Evolutionary conservation across 2,329 filamentous ascomycete genomes (phyloP).

Genomic region (Hortaea werneckii): DNA sequence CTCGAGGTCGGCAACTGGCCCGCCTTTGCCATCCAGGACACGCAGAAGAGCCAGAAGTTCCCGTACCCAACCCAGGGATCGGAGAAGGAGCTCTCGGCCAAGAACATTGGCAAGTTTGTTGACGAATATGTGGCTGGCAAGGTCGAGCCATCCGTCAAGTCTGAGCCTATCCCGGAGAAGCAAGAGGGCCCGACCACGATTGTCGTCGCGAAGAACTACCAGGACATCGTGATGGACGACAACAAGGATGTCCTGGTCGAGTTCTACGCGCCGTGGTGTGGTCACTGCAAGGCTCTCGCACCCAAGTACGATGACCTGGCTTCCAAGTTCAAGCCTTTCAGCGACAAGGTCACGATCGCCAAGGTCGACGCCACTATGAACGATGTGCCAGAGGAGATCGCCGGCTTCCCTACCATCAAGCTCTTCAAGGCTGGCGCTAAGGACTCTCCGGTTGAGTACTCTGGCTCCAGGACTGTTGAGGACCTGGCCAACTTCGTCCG

Average conservation of each 20-base stretch:
- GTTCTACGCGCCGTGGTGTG: slow-evolving; percentile 88
- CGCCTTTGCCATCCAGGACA: slow-evolving; percentile 94
- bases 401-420: slow-evolving; percentile 99
- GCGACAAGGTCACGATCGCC: slow-evolving; percentile 55
- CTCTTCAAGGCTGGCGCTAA: slow-evolving; percentile 88
- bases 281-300: slow-evolving; percentile 59
- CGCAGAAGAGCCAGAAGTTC: slow-evolving; percentile 91
- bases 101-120: slow-evolving; percentile 70
- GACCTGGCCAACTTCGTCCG: slow-evolving; percentile 87
- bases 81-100: slow-evolving; percentile 63
- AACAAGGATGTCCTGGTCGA: slow-evolving; percentile 95
- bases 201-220: slow-evolving; percentile 88
- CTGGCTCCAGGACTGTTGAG: slow-evolving; percentile 76
- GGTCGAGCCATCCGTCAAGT: slow-evolving; percentile 94
- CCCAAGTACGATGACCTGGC: slow-evolving; percentile 59
- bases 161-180: slow-evolving; percentile 86
- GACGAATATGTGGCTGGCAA: slow-evolving; percentile 78
- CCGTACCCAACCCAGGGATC: slow-evolving; percentile 61
- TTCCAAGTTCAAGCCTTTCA: slow-evolving; percentile 41
- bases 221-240: slow-evolving; percentile 82
- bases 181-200: slow-evolving; percentile 82
- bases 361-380: slow-evolving; percentile 96
- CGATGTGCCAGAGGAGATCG: slow-evolving; percentile 92
- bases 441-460: slow-evolving; percentile 74
- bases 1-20: slow-evolving; percentile 92